A percentile compares a stretch with the other conserved stretches of the same genome.
Conservation (phyloP, 345 rosid genomes). For the Lepidium aucheri region DNA sequence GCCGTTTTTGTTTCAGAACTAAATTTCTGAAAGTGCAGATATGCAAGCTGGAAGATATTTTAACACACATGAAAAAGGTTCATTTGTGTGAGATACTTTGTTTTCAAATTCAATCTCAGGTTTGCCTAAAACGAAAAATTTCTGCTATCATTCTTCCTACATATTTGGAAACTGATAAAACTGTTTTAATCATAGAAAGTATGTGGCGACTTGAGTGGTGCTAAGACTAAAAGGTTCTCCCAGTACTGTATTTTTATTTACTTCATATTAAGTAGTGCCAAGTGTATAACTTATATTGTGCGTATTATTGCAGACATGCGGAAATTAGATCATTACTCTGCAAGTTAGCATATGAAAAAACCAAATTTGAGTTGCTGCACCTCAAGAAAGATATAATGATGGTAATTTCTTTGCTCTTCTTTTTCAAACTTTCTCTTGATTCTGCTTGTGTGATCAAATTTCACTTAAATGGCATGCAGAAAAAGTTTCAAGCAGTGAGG, state of each 20-base stretch:
- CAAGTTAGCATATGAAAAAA: slow-evolving; percentile 60
- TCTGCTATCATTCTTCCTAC: not conserved
- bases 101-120: slow-evolving; percentile 65
- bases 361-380: slow-evolving; percentile 48
- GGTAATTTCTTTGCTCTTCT: slow-evolving; percentile 38
- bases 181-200: slow-evolving; percentile 32
- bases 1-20: not conserved
- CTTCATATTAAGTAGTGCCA: not conserved
- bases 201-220: slow-evolving; percentile 28
- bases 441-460: slow-evolving; percentile 17
- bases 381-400: slow-evolving; percentile 44
- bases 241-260: not conserved
- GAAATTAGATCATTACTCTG: slow-evolving; percentile 45
- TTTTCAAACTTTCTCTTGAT: not conserved
- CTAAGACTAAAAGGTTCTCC: slow-evolving; percentile 46
- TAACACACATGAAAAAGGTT: slow-evolving; percentile 47
- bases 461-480: slow-evolving; percentile 39
- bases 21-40: slow-evolving; percentile 44
- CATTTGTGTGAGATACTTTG: slow-evolving; percentile 43
- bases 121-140: slow-evolving; percentile 25
- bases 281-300: slow-evolving; percentile 18
- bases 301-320: slow-evolving; percentile 44
- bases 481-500: slow-evolving; percentile 37
- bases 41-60: slow-evolving; percentile 42
- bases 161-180: slow-evolving; percentile 24